Evolutionary conservation across 257 asterid species (phyloP).

Genomic region (Euphrasia confusa): DNA sequence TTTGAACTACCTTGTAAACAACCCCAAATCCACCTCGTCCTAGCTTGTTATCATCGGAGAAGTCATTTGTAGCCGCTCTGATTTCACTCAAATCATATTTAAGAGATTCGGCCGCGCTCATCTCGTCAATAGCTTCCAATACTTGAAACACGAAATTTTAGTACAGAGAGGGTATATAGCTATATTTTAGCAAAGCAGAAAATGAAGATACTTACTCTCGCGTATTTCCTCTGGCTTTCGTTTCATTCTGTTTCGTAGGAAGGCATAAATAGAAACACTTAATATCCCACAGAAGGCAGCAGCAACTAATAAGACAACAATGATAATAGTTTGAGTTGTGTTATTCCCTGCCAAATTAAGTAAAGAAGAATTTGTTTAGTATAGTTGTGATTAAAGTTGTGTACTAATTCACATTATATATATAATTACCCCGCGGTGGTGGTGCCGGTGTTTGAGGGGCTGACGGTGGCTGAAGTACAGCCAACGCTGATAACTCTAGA

Average conservation of each 20-base stretch:
- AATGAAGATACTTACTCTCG: too few relatives aligned
- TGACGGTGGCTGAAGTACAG: too few relatives aligned
- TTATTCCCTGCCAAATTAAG: slow-evolving; percentile 15
- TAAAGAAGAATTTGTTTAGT: neutral
- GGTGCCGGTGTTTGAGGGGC: too few relatives aligned
- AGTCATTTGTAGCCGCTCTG: too few relatives aligned
- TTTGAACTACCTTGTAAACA: slow-evolving; percentile 30
- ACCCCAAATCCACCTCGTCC: slow-evolving; percentile 40
- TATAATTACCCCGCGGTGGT: too few relatives aligned
- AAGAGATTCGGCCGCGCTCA: too few relatives aligned
- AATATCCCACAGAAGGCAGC: neutral
- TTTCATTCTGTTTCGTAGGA: too few relatives aligned
- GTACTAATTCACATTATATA: neutral
- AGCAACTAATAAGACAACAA: slow-evolving; percentile 13
- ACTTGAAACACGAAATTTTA: neutral
- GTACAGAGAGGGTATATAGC: neutral
- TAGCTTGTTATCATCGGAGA: slow-evolving; percentile 21
- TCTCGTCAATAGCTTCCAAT: neutral
- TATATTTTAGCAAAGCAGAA: neutral
- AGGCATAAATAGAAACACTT: too few relatives aligned
- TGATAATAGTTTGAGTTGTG: slow-evolving; percentile 11
- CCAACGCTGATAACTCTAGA: neutral
- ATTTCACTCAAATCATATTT: too few relatives aligned
- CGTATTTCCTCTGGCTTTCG: too few relatives aligned
- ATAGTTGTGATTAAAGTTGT: too few relatives aligned